Base-by-base conservation (phyloP, 805 yeast genomes). In the Lachancea nothofagi region DNA sequence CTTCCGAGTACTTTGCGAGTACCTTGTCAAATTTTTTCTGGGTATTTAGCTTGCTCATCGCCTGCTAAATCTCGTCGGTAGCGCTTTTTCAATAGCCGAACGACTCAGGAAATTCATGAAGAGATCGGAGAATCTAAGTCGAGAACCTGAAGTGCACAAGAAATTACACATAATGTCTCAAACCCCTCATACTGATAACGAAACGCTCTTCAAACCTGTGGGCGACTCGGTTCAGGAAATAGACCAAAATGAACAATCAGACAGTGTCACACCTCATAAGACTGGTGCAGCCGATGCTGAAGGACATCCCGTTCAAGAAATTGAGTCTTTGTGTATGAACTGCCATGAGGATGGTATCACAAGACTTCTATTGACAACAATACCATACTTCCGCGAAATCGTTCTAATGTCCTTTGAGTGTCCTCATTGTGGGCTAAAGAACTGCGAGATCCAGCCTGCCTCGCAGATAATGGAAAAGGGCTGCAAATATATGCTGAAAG, bases 361-460 rank as follows among this genome's bases (percentile, higher is more conserved):
- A 4, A 69, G 94, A 49, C 62, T 93, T 60, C 69, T 93, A 30
- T 69, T 93, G 54, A 93, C 99, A 10, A 72, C 78, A 38, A 93
- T 93, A 53, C 99, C 99, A 14, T 87, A 70, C 54, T 93, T 93
- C 67, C 71, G 89, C 48, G 97, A 93, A 61, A 78, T 93, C 38
- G 83, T 93, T 37, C 61, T 93, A 42, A 90, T 93, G 95, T 88
- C 97, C 1, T 93, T 93, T 62, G 85, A 80, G 50, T 93, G 99
- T 64, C 90, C 93, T 20, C 97, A 89, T 63, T 93, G 99, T 69
- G 85, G 86, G 1, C 78, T 86, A 59, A 84, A 81, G 59, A 90
- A 87, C 70, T 77, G 86, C 28, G 98, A 93, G 65, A 76, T 93
- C 50, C 98, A 93, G 69, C 83, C 97, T n/a, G 99, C 98, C 5